Conservation (phyloP, 129 eudicot species). For the Centaurea solstitialis region DNA sequence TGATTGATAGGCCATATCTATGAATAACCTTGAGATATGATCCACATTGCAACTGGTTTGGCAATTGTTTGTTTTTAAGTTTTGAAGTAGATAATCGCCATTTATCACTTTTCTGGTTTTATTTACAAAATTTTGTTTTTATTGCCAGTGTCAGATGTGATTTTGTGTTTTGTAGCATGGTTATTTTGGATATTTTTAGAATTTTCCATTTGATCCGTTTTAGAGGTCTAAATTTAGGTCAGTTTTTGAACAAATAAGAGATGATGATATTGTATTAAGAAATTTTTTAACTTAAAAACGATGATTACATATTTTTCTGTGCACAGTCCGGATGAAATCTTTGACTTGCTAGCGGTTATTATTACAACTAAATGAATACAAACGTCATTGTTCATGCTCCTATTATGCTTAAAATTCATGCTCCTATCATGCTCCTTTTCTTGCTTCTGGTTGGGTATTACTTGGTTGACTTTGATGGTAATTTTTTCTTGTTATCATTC, state of each 20-base stretch:
- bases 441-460: neutral
- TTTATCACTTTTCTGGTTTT: neutral
- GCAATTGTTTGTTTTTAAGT: no score
- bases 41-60: neutral
- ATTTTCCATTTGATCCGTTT: neutral
- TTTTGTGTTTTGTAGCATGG: no score
- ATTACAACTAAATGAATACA: neutral
- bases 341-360: neutral
- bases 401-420: neutral
- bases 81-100: neutral
- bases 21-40: neutral
- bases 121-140: neutral
- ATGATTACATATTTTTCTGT: neutral
- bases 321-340: neutral
- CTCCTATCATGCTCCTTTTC: neutral
- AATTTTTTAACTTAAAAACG: neutral
- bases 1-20: neutral
- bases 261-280: neutral
- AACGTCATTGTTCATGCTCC: neutral
- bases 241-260: neutral
- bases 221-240: neutral
- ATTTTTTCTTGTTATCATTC: constrained; percentile 17
- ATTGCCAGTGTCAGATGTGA: neutral
- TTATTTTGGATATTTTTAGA: neutral
- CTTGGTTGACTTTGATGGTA: neutral